Evolutionary conservation across 768 basidiomycete species (phyloP).

Genomic region (Termitomyces sp.): DNA sequence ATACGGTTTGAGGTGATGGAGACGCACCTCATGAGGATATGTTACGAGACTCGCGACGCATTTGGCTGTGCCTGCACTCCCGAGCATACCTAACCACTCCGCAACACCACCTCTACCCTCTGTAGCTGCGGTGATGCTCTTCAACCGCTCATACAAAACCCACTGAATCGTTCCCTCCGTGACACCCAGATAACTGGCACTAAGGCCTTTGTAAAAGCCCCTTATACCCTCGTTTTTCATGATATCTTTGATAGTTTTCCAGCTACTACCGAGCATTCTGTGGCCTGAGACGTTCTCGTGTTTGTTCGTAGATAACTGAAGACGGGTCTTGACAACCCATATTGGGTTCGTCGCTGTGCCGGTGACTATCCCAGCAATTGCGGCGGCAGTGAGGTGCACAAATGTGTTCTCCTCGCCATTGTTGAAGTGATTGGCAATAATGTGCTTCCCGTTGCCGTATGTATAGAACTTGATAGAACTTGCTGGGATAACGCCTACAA

Average conservation of each 20-base stretch:
- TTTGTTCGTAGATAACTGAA: slow-evolving; percentile 62
- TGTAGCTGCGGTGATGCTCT: slow-evolving; percentile 51
- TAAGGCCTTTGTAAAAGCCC: slow-evolving; percentile 94
- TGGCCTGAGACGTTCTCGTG: slow-evolving; percentile 11
- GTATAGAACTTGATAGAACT: slow-evolving; percentile 97
- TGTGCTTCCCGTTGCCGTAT: slow-evolving; percentile 93
- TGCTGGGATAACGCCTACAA: slow-evolving; percentile 93
- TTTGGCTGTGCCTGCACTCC: slow-evolving; percentile 90
- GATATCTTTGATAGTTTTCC: slow-evolving; percentile 65
- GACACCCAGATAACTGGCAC: slow-evolving; percentile 92
- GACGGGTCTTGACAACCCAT: slow-evolving; percentile 97
- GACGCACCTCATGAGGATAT: slow-evolving; percentile 92
- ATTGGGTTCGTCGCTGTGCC: slow-evolving; percentile 95
- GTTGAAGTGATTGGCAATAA: slow-evolving; percentile 83
- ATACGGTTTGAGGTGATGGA: background rate
- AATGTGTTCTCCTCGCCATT: slow-evolving; percentile 74
- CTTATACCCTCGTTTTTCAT: slow-evolving; percentile 73
- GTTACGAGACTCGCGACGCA: slow-evolving; percentile 92
- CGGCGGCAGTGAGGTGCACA: slow-evolving; percentile 84
- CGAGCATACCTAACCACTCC: slow-evolving; percentile 81
- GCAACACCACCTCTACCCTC: slow-evolving; percentile 50
- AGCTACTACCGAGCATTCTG: slow-evolving; percentile 46
- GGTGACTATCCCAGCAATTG: slow-evolving; percentile 80
- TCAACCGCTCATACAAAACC: slow-evolving; percentile 93
- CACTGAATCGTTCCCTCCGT: slow-evolving; percentile 97